Percentiles rank a stretch among this genome's conserved stretches.
phyloP scores from a whole-genome alignment of 2,329 filamentous ascomycete species.

The Diaporthe sp. region DNA sequence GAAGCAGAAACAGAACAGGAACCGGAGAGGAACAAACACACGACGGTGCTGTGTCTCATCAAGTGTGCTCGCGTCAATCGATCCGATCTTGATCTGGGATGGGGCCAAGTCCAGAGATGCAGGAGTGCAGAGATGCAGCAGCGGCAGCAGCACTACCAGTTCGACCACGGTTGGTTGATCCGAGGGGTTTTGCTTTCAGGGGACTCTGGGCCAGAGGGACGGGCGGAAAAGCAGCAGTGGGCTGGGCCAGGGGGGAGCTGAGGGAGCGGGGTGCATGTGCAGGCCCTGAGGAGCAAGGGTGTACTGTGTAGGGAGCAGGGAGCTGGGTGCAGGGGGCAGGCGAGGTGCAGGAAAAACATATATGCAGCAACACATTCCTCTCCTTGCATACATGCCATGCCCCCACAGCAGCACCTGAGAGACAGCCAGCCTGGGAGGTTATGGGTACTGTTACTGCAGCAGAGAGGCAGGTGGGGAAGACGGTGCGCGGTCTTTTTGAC shows the following conservation, averaged over 20 bases:
- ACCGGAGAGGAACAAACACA: neutral
- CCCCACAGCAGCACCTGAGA: neutral
- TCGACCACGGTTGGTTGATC: neutral
- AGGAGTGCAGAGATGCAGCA: conserved; percentile 6
- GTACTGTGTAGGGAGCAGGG: neutral
- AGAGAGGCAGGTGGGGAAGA: neutral
- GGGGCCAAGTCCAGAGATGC: conserved; percentile 14
- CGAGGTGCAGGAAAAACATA: neutral
- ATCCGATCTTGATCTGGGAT: neutral
- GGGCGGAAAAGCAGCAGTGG: conserved; percentile 4
- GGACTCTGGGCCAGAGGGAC: conserved; percentile 19
- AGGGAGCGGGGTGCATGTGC: conserved; percentile 21
- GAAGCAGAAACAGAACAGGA: too few relatives aligned
- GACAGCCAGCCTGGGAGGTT: neutral
- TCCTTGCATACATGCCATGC: neutral
- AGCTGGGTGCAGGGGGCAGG: neutral
- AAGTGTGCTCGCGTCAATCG: neutral
- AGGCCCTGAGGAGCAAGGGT: conserved; percentile 10
- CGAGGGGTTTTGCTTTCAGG: conserved; percentile 29
- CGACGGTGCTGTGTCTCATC: conserved; percentile 4
- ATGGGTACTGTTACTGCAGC: neutral
- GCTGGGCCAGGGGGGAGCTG: conserved; percentile 16
- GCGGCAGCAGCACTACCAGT: neutral
- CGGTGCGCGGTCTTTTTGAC: too few relatives aligned
- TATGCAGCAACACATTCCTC: neutral